Percentiles rank a stretch among this genome's conserved stretches.
Conservation (phyloP, 805 yeast species). For the Saturnispora sekii region DNA sequence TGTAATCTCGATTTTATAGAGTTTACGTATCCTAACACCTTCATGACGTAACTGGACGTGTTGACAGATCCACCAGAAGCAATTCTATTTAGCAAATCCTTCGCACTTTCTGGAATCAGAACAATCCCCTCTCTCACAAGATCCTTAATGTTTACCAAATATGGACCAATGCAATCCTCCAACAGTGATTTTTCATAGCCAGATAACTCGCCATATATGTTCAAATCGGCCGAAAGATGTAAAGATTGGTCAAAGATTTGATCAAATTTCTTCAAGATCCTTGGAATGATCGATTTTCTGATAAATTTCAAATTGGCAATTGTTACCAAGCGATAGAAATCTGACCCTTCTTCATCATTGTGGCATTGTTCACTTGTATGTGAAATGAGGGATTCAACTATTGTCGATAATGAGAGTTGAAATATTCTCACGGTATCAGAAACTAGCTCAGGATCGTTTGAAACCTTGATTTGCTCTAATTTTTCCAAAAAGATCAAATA, state of each 20-base stretch:
- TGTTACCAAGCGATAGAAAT: conserved; percentile 27
- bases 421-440: conserved; percentile 27
- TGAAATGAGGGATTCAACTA: conserved; percentile 37
- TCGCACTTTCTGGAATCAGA: conserved; percentile 3
- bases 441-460: conserved; percentile 15
- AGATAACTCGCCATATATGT: conserved; percentile 36
- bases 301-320: conserved; percentile 46
- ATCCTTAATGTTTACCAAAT: conserved; percentile 32
- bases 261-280: conserved; percentile 41
- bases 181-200: conserved; percentile 46
- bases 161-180: conserved; percentile 40
- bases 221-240: conserved; percentile 30
- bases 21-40: conserved; percentile 20
- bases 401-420: conserved; percentile 25
- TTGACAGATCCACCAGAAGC: conserved; percentile 12
- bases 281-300: conserved; percentile 37
- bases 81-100: conserved; percentile 32
- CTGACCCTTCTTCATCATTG: conserved; percentile 16
- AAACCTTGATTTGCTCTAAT: conserved; percentile 16
- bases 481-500: conserved; percentile 30
- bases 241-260: conserved; percentile 37
- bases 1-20: conserved; percentile 21
- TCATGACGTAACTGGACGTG: conserved; percentile 18
- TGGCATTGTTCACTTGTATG: conserved; percentile 20
- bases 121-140: conserved; percentile 33